phyloP scores from a whole-genome alignment of 176 grass and related monocot genomes.

The Musa itinerans region DNA sequence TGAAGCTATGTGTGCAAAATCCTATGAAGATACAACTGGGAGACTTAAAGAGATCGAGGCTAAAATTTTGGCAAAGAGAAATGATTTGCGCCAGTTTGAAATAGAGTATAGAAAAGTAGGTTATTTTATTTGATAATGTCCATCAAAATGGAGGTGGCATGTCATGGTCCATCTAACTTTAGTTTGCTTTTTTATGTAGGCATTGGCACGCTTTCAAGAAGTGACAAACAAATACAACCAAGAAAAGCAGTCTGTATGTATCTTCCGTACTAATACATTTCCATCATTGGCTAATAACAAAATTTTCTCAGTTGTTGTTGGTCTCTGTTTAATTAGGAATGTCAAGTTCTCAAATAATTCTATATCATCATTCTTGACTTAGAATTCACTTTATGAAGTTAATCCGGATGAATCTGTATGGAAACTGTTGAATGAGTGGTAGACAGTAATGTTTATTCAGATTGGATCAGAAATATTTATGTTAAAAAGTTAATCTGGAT shows the following conservation, averaged over 20 bases:
- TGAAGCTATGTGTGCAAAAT: conserved; percentile 76
- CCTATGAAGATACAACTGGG: conserved; percentile 67
- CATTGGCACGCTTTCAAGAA: conserved; percentile 85
- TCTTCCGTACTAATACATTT: conserved; percentile 11
- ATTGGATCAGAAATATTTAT: too few species aligned
- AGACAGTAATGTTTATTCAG: too few species aligned
- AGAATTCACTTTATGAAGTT: too few species aligned
- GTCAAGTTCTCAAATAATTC: too few species aligned
- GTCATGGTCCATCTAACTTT: background rate
- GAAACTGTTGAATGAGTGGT: too few species aligned
- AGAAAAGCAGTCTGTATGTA: conserved; percentile 78
- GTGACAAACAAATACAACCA: conserved; percentile 79
- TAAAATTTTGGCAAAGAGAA: conserved; percentile 90
- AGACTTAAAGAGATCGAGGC: conserved; percentile 82
- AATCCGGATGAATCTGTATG: too few species aligned
- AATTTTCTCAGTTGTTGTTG: background rate
- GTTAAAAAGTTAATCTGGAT: too few species aligned
- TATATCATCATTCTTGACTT: too few species aligned
- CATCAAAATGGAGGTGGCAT: conserved; percentile 10
- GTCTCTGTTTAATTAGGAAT: too few species aligned
- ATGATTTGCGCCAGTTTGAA: conserved; percentile 85
- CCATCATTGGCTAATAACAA: background rate
- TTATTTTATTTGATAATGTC: conserved; percentile 10
- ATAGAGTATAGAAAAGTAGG: conserved; percentile 91
- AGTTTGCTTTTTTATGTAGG: conserved; percentile 38